phyloP scores from a whole-genome alignment of 257 asterid genomes.

The Knoxia roxburghii region DNA sequence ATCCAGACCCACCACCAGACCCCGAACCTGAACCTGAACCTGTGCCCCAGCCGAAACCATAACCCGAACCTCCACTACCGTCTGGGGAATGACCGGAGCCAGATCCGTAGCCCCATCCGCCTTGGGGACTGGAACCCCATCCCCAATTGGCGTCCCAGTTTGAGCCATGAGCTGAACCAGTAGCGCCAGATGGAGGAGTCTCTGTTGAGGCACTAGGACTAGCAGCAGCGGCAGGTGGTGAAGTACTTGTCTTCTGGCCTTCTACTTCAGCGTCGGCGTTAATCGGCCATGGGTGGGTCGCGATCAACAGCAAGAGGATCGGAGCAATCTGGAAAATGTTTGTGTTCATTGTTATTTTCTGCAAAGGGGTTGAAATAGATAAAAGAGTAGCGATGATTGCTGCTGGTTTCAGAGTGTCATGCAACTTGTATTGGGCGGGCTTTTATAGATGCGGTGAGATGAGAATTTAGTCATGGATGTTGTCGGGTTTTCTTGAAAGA shows the following conservation, averaged over 20 bases:
- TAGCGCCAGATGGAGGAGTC: conserved; percentile 16
- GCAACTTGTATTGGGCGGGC: conserved; percentile 18
- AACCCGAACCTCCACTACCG: conserved; percentile 31
- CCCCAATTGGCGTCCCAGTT: conserved; percentile 40
- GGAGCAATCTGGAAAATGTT: conserved; percentile 8
- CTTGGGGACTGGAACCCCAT: conserved; percentile 41
- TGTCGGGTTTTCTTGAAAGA: conserved; percentile 16
- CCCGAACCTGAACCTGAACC: conserved; percentile 37
- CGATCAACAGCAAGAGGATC: conserved; percentile 4
- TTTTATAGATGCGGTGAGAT: background rate
- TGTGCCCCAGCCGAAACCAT: conserved; percentile 30
- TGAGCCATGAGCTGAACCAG: conserved; percentile 36
- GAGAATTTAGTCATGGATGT: background rate
- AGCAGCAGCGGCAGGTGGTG: conserved; percentile 3
- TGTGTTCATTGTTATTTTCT: background rate
- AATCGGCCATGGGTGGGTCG: background rate
- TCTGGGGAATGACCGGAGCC: conserved; percentile 36
- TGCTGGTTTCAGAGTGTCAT: background rate
- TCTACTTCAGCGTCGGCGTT: conserved; percentile 11
- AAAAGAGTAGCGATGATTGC: no score
- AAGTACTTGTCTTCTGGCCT: conserved; percentile 9
- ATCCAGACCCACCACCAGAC: conserved; percentile 21
- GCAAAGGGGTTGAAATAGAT: no score
- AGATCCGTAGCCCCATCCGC: conserved; percentile 43
- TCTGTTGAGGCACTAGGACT: conserved; percentile 8